Conservation (phyloP, 805 yeast species). For the Wickerhamiella shivajii region DNA sequence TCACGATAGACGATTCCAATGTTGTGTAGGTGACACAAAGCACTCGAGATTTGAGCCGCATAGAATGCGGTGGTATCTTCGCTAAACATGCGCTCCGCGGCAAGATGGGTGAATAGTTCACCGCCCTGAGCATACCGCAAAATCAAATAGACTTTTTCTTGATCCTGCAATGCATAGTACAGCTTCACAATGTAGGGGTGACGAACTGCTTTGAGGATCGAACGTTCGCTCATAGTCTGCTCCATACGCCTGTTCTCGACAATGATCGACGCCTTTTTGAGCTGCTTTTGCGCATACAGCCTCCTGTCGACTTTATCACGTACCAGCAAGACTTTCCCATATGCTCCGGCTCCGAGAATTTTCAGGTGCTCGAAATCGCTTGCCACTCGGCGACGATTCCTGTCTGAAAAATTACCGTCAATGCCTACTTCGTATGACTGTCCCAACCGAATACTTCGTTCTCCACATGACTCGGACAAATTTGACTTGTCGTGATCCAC, state of each 20-base stretch:
- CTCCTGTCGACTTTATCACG: conserved; percentile 46
- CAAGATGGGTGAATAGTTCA: conserved; percentile 55
- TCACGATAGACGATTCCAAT: conserved; percentile 80
- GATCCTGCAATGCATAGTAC: conserved; percentile 73
- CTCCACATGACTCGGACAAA: no score
- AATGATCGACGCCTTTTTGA: conserved; percentile 66
- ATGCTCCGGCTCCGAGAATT: conserved; percentile 77
- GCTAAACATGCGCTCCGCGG: conserved; percentile 31
- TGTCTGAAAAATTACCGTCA: conserved; percentile 19
- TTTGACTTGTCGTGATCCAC: no score
- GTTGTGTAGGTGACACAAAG: conserved; percentile 58
- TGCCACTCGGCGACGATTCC: conserved; percentile 19
- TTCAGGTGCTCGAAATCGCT: conserved; percentile 57
- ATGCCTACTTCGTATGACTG: conserved; percentile 39
- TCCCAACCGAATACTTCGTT: no score
- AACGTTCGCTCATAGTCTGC: conserved; percentile 66
- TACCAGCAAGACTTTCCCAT: conserved; percentile 73
- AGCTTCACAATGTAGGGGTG: conserved; percentile 75
- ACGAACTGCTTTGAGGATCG: conserved; percentile 52
- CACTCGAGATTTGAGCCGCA: conserved; percentile 67
- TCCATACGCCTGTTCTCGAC: conserved; percentile 46
- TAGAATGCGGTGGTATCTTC: conserved; percentile 65
- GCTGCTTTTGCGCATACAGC: conserved; percentile 74
- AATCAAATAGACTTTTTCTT: conserved; percentile 55
- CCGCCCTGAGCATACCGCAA: conserved; percentile 84